These are phyloP conservation scores for Noccaea bulbosa DNA, from an alignment of 345 rosid species.

Conservation along the genomic window DNA sequence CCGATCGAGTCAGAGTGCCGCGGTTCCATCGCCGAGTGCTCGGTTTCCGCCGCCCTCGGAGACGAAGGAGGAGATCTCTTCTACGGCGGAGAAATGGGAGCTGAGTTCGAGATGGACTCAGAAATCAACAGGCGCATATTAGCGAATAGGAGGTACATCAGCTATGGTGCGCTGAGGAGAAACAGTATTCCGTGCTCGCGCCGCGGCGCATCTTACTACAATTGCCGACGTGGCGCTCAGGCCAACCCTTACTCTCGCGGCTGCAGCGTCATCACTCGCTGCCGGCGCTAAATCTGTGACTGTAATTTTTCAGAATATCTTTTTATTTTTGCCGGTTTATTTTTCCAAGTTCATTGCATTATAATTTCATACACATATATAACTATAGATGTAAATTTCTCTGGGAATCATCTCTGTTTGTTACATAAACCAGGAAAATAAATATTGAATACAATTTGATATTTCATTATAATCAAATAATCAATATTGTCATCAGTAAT, in stretches of 20 bases:
- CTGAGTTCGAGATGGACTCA: slow-evolving; percentile 68
- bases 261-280: slow-evolving; percentile 78
- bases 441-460: slow-evolving; percentile 11
- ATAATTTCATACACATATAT: slow-evolving; percentile 18
- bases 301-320: slow-evolving; percentile 3
- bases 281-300: slow-evolving; percentile 54
- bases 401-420: slow-evolving; percentile 25
- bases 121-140: slow-evolving; percentile 87
- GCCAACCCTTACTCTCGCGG: slow-evolving; percentile 90
- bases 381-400: slow-evolving; percentile 15
- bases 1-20: slow-evolving; percentile 57
- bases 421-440: slow-evolving; percentile 25
- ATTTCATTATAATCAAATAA: not conserved
- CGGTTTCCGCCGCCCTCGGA: slow-evolving; percentile 32
- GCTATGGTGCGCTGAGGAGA: slow-evolving; percentile 92
- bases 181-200: slow-evolving; percentile 83
- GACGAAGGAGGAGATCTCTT: slow-evolving; percentile 31
- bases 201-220: slow-evolving; percentile 92
- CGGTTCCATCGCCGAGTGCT: slow-evolving; percentile 74
- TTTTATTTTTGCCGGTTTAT: not conserved
- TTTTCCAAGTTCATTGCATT: not conserved
- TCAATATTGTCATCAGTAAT: slow-evolving; percentile 1
- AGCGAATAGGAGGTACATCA: slow-evolving; percentile 61
- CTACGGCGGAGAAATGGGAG: slow-evolving; percentile 47
- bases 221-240: slow-evolving; percentile 69